Percentiles rank a stretch among this genome's conserved stretches.
Conservation (phyloP, 305 asterid genomes). For the Lippia alba region DNA sequence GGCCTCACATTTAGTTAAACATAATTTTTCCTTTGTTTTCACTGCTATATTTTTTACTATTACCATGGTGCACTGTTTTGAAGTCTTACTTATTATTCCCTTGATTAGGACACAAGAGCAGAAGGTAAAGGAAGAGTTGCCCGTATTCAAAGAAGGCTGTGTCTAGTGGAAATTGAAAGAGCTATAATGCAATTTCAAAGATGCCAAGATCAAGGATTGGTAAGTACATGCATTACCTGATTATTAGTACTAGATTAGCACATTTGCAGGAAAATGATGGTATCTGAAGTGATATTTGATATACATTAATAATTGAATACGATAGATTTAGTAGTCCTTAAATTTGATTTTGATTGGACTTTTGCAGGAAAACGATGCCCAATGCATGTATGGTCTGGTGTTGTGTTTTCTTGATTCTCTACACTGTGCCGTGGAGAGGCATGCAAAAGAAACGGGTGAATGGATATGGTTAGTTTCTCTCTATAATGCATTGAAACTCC, state of each 20-base stretch:
- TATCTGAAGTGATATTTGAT: neutral
- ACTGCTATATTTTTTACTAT: neutral
- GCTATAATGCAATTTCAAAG: conserved; percentile 72
- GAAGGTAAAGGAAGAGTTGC: conserved; percentile 98
- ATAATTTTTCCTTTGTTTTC: conserved; percentile 6
- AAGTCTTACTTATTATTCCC: conserved; percentile 30
- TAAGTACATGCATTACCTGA: conserved; percentile 34
- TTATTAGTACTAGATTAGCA: conserved; percentile 1
- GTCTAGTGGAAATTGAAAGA: conserved; percentile 84
- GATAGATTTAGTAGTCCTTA: neutral
- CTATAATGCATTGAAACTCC: conserved; percentile 9
- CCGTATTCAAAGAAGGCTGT: conserved; percentile 85
- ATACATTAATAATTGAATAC: neutral
- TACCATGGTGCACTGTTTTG: conserved; percentile 18
- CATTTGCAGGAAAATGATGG: conserved; percentile 16
- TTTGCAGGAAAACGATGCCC: conserved; percentile 65
- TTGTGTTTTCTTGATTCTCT: conserved; percentile 85
- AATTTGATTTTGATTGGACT: neutral
- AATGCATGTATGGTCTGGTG: conserved; percentile 80
- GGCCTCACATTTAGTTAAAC: conserved; percentile 10
- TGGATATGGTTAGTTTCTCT: conserved; percentile 75
- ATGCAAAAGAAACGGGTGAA: conserved; percentile 89
- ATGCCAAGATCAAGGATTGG: conserved; percentile 76
- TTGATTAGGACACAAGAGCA: conserved; percentile 84
- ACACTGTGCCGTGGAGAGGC: conserved; percentile 76